Percentiles rank a stretch among this genome's conserved stretches.
These are phyloP conservation scores for Saposhnikovia divaricata DNA, from an alignment of 129 eudicot genomes.

Conservation along the genomic window DNA sequence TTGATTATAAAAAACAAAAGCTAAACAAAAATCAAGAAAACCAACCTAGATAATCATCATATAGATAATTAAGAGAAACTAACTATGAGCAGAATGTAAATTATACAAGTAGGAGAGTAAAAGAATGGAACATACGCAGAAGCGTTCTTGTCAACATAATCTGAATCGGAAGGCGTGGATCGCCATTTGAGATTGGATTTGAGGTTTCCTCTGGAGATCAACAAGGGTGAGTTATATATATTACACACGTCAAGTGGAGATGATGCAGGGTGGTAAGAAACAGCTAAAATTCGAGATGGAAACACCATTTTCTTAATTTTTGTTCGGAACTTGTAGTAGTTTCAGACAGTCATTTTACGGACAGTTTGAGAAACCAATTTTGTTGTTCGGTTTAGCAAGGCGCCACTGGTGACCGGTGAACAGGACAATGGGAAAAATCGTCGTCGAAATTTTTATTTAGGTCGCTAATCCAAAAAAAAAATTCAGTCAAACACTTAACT, in stretches of 20 bases:
- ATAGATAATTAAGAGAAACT: neutral
- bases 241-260: neutral
- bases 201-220: neutral
- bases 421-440: too few relatives aligned
- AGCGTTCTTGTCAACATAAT: neutral
- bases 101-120: neutral
- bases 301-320: neutral
- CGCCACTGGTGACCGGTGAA: neutral
- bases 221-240: neutral
- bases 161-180: neutral
- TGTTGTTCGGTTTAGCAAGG: too few relatives aligned
- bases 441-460: too few relatives aligned
- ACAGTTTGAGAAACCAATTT: neutral
- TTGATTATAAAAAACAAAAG: too few relatives aligned
- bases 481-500: too few relatives aligned
- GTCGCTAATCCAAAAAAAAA: too few relatives aligned
- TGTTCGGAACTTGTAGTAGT: neutral
- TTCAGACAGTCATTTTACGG: neutral
- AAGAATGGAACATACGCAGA: neutral
- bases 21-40: neutral
- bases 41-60: neutral
- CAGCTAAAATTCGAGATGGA: neutral
- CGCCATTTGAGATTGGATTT: neutral
- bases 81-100: neutral
- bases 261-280: neutral